Conservation (phyloP, 768 basidiomycete species). For the Terana coerulea region DNA sequence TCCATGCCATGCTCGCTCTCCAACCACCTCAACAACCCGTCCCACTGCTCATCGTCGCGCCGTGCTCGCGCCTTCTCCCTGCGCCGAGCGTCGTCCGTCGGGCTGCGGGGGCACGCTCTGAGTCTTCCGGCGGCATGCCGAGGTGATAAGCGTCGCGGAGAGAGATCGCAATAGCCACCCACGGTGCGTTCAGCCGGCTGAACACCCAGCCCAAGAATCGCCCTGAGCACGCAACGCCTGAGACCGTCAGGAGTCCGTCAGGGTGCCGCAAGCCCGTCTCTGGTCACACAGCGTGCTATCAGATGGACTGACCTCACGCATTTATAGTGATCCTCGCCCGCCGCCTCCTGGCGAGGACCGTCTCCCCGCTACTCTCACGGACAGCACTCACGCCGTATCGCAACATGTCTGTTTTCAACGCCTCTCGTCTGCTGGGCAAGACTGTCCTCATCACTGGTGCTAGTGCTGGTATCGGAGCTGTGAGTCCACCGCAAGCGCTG, state of each 20-base stretch:
- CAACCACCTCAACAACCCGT: constrained; percentile 22
- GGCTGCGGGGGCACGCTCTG: no score
- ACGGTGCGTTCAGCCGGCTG: background rate
- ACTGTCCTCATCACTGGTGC: constrained; percentile 89
- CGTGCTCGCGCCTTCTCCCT: background rate
- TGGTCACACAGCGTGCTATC: constrained; percentile 13
- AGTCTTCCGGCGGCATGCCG: constrained; percentile 8
- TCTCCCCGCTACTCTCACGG: constrained; percentile 6
- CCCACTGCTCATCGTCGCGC: constrained; percentile 19
- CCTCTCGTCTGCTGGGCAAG: constrained; percentile 76
- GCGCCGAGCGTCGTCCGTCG: background rate
- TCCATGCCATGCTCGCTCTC: constrained; percentile 23
- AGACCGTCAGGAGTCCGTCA: background rate
- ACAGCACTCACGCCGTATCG: constrained; percentile 4
- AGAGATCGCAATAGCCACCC: constrained; percentile 7
- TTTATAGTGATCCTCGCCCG: constrained; percentile 9
- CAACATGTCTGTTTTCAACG: constrained; percentile 77
- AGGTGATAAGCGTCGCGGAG: constrained; percentile 6
- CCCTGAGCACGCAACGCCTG: no score
- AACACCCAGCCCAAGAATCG: background rate
- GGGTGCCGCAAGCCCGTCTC: constrained; percentile 2
- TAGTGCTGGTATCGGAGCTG: constrained; percentile 86
- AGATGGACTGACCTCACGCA: constrained; percentile 17
- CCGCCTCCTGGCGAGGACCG: constrained; percentile 1
- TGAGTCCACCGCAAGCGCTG: constrained; percentile 33